Base-by-base conservation (phyloP, 345 rosid species). In the Eucalyptus microcorys region DNA sequence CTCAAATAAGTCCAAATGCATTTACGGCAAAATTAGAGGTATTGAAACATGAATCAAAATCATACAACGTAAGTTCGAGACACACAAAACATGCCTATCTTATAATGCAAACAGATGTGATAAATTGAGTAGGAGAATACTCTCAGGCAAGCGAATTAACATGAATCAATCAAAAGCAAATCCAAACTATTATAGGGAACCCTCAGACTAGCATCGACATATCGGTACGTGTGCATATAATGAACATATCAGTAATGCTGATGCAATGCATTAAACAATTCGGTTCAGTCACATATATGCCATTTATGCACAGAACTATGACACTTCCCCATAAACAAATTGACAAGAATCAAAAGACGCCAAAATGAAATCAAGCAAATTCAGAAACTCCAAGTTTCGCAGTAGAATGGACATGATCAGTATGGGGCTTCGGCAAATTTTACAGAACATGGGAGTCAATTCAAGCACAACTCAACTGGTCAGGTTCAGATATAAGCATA, bases 31-130 rank as follows among this genome's bases (percentile, higher is more conserved):
- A 61, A 61, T 0, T 61, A 0, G 14, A 27, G 34, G 34, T 30
- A 30, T 61, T 61, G 0, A 30, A 61, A 61, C 71, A 0, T 0
- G 11, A 61, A 61, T 14, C 37, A 27, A 61, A 55, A 61, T 30
- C 71, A 61, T 61, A 30, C 5, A 61, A 61, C 0, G 5, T 61
- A 61, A 61, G 34, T 0, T 13, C 8, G 1, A 59, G 0, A 6
- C 68, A 61, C 16, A 61, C 34, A 59, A 61, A 27, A 59, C 32
- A 3, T 27, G 68, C 3, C 34, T 14, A 12, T 27, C 15, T 59
- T 59, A 61, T 30, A 14, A 61, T 61, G 34, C 71, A 61, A 61
- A 61, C 27, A 61, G 71, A 61, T 61, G 68, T 61, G 68, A 30
- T 64, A 64, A 64, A 64, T n/a, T 0, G 76, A 14, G 37, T 7